Percentiles rank a stretch among this genome's conserved stretches.
Conservation (phyloP, 257 asterid species). For the Primulina tabacum region DNA sequence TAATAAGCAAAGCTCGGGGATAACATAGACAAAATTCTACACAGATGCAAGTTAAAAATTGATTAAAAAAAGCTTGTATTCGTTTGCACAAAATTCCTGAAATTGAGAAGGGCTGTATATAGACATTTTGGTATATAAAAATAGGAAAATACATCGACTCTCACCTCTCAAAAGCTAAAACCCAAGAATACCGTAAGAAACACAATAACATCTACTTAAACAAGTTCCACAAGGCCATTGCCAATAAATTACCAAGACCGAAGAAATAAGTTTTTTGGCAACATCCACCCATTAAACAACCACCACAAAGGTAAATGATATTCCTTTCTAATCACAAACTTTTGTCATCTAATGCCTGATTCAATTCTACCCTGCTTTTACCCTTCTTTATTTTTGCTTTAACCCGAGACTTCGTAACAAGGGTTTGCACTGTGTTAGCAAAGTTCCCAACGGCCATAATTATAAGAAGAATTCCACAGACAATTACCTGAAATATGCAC, state of each 20-base stretch:
- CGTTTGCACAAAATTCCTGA: constrained; percentile 7
- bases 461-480: constrained; percentile 85
- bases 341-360: constrained; percentile 44
- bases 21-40: background rate
- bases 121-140: constrained; percentile 13
- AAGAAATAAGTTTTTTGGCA: constrained; percentile 14
- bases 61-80: constrained; percentile 12
- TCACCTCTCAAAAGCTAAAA: constrained; percentile 21
- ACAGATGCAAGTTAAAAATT: constrained; percentile 5
- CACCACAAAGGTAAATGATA: constrained; percentile 10
- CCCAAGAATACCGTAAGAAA: constrained; percentile 24
- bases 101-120: background rate
- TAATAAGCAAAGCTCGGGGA: background rate
- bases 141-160: background rate
- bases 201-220: constrained; percentile 4
- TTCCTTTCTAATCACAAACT: constrained; percentile 28
- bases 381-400: constrained; percentile 78
- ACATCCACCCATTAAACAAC: constrained; percentile 23
- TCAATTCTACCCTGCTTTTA: constrained; percentile 67
- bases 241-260: constrained; percentile 5
- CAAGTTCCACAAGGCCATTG: constrained; percentile 24
- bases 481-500: constrained; percentile 58
- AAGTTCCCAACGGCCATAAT: constrained; percentile 94
- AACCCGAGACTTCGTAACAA: constrained; percentile 71
- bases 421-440: constrained; percentile 84